Percentiles rank a stretch among this genome's conserved stretches.
phyloP scores from a whole-genome alignment of 306 rosid species.

The Cicer judaicum region DNA sequence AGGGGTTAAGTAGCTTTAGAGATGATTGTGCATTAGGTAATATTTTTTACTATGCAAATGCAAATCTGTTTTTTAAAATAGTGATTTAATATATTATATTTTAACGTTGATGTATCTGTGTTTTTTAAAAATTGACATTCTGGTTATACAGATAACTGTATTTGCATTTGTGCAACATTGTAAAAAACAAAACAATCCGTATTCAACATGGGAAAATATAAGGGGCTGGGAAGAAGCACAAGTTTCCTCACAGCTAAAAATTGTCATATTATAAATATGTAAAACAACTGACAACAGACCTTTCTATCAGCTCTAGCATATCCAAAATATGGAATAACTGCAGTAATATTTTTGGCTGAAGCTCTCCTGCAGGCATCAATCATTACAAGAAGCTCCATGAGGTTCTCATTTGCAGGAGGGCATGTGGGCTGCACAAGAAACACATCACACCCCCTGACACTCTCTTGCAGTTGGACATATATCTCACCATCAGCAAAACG shows the following conservation, averaged over 20 bases:
- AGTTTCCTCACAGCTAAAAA: no score
- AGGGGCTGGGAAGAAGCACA: no score
- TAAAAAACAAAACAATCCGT: no score
- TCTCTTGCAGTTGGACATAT: constrained; percentile 96
- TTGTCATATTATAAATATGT: background rate
- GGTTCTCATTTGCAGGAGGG: constrained; percentile 96
- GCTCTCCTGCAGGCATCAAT: constrained; percentile 97
- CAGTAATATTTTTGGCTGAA: constrained; percentile 91
- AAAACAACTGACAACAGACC: constrained; percentile 51
- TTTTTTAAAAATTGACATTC: background rate
- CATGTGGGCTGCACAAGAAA: constrained; percentile 97
- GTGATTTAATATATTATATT: background rate
- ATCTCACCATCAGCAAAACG: constrained; percentile 98
- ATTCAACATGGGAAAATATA: no score
- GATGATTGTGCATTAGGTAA: background rate
- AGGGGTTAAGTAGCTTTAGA: constrained; percentile 1
- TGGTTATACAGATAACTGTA: background rate
- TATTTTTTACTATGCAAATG: background rate
- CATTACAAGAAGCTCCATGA: constrained; percentile 95
- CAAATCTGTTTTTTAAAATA: background rate
- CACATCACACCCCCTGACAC: constrained; percentile 96
- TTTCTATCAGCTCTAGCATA: constrained; percentile 98
- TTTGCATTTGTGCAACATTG: background rate
- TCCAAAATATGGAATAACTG: constrained; percentile 95
- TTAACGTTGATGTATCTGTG: background rate